Evolutionary conservation across 495 filamentous ascomycete genomes (phyloP), one percentile per base, ranked within the genome.

Genomic region (Aspergillus incahuasiensis): DNA sequence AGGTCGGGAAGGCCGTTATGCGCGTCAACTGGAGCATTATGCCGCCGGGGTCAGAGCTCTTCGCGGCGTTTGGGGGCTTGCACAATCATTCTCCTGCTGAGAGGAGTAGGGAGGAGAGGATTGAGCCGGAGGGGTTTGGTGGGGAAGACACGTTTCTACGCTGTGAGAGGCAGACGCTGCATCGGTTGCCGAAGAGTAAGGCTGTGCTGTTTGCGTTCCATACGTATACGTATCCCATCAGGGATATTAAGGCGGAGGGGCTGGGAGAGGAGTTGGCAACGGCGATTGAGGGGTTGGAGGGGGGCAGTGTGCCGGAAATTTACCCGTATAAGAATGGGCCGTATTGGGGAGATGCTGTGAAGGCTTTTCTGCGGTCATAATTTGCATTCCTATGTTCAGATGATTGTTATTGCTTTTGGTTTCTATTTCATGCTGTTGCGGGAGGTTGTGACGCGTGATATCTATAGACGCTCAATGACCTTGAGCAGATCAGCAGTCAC

Each of bases 401-500:
- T 35, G 32, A 12, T 12, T 35, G 12, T 12, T 35, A 35, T 15
- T 28, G 25, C 32, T 47, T 47, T 47, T 24, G 21, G n/a, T 24
- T n/a, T 38, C 20, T 43, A 19, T 52, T 47, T 54, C 9, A 15
- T 30, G 28, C 40, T 28, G 30, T 44, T 39, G 8, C 1, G 16
- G 25, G 28, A 18, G 41, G 52, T 28, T 48, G 48, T 55, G 3
- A 11, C 0, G 49, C 38, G 7, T 18, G 34, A 1, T 47, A 55
- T 61, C 11, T 45, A 62, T 58, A 79, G 59, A 21, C 77, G 66
- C 62, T 80, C 66, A 22, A 97, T 63, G 18, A 95, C 89, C 77
- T 92, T 96, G 61, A 96, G 74, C 64, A 97, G 69, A 77, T 97
- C 95, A 32, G 82, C 83, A 8, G 89, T 87, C 21, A 97, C 94